Base-by-base conservation (phyloP, 441 rosid genomes). In the Melastoma candidum region DNA sequence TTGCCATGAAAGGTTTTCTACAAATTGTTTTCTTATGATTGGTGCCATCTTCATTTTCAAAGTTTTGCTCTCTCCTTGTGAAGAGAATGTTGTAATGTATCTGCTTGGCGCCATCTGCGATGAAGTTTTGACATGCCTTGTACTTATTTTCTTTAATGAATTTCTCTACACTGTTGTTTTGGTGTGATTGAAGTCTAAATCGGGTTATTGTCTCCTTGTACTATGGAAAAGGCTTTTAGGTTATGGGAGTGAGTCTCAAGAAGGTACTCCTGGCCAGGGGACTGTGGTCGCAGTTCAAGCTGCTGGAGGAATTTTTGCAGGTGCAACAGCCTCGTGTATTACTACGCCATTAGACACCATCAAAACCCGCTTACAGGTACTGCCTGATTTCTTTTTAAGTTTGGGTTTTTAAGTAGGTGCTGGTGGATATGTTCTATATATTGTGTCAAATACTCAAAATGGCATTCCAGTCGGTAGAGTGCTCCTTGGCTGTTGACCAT, bases 281-380 rank as follows among this genome's bases (percentile, higher is more conserved):
- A 82, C 63, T 63, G 68, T 89, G 59, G 71, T 84, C 29, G 49
- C 74, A 45, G 97, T 89, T 68, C 95, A 89, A 71, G 97, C 85
- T 47, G 68, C 65, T 48, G 97, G 97, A 72, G 97, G 97, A 63
- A 69, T 89, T 58, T 71, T 86, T 49, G 97, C 95, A 0, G 97
- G 97, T 65, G 97, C 88, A 59, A 77, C 94, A 44, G 94, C 97
- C 17, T 82, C 97, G 59, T 75, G 85, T 62, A 77, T 92, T 67
- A 88, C 95, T 41, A 88, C 94, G 26, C 98, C 98, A 26, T 60
- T 92, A 74, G 98, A 92, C 71, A 92, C 95, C 25, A 77, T 87
- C 63, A 92, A 87, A 79, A 92, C 94, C 26, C 92, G 96, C 32
- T 69, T 92, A 41, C 96, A 92, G 94, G 96, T 92, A 69, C 44